A percentile compares a stretch with the other conserved stretches of the same genome.
Conservation (phyloP, 2,329 filamentous ascomycete genomes). For the Albophoma yamanashiensis region DNA sequence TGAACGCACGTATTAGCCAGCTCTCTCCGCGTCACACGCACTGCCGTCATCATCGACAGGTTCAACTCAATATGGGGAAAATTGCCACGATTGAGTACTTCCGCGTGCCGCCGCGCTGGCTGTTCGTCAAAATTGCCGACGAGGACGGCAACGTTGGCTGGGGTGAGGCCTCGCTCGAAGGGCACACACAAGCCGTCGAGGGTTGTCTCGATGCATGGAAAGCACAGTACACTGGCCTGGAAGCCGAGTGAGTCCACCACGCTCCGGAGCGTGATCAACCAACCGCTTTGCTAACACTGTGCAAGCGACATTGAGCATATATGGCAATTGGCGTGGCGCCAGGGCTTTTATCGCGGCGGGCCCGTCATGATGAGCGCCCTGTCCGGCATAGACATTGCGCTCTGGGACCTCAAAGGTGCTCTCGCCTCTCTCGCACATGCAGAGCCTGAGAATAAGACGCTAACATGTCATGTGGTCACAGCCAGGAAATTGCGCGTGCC, state of each 20-base stretch:
- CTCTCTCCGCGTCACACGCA: neutral
- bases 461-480: conserved; percentile 3
- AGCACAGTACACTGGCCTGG: neutral
- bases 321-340: conserved; percentile 64
- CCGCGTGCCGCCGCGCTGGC: conserved; percentile 62
- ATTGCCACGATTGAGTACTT: conserved; percentile 54
- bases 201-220: conserved; percentile 43
- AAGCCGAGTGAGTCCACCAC: neutral
- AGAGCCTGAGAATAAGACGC: neutral
- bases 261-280: neutral
- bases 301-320: conserved; percentile 67
- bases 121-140: conserved; percentile 69
- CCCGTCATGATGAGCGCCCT: conserved; percentile 74
- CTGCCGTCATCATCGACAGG: neutral
- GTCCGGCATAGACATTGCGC: conserved; percentile 66
- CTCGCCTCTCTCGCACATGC: no score
- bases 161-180: conserved; percentile 48
- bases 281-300: conserved; percentile 36
- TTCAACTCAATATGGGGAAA: conserved; percentile 15
- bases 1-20: neutral
- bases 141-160: conserved; percentile 43
- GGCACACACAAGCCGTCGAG: conserved; percentile 65
- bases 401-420: conserved; percentile 64
- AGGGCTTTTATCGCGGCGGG: conserved; percentile 66
- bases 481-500: conserved; percentile 47